Percentiles rank a stretch among this genome's conserved stretches.
Evolutionary conservation across 805 yeast genomes (phyloP).

Genomic region (Suhomyces sp.): DNA sequence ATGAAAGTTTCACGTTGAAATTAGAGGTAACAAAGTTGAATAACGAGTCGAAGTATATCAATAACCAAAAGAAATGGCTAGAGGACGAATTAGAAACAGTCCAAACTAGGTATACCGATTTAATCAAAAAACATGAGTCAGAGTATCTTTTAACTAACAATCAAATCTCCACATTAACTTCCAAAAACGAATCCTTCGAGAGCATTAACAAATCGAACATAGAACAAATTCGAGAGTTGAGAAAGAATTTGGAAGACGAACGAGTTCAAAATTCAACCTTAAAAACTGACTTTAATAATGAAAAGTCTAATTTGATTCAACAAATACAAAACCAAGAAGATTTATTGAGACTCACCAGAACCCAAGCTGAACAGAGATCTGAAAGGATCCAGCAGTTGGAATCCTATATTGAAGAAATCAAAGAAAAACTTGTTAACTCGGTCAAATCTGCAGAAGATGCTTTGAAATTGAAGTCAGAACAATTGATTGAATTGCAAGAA

Average conservation of each 20-base stretch:
- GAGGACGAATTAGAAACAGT: slow-evolving; percentile 35
- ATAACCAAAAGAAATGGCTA: slow-evolving; percentile 40
- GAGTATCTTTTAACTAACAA: slow-evolving; percentile 32
- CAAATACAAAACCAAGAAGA: slow-evolving; percentile 56
- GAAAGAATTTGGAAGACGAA: slow-evolving; percentile 38
- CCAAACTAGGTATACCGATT: slow-evolving; percentile 38
- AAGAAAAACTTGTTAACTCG: slow-evolving; percentile 36
- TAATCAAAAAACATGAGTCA: slow-evolving; percentile 39
- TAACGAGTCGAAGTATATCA: slow-evolving; percentile 35
- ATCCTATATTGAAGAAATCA: slow-evolving; percentile 40
- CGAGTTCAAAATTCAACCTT: slow-evolving; percentile 18
- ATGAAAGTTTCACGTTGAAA: slow-evolving; percentile 36
- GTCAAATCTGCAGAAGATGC: slow-evolving; percentile 34
- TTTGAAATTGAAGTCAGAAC: slow-evolving; percentile 32
- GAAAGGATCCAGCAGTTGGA: slow-evolving; percentile 57
- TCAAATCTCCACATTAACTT: slow-evolving; percentile 26
- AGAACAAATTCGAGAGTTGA: slow-evolving; percentile 46
- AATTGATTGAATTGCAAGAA: slow-evolving; percentile 40
- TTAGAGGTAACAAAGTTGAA: slow-evolving; percentile 33
- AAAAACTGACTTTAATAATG: slow-evolving; percentile 39
- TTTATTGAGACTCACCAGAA: slow-evolving; percentile 53
- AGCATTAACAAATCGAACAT: slow-evolving; percentile 41
- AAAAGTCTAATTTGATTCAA: slow-evolving; percentile 42
- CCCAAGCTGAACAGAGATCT: slow-evolving; percentile 51
- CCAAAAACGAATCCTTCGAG: slow-evolving; percentile 25